Base-by-base conservation (phyloP, 2,329 filamentous ascomycete species). In the Thelonectria discophora region DNA sequence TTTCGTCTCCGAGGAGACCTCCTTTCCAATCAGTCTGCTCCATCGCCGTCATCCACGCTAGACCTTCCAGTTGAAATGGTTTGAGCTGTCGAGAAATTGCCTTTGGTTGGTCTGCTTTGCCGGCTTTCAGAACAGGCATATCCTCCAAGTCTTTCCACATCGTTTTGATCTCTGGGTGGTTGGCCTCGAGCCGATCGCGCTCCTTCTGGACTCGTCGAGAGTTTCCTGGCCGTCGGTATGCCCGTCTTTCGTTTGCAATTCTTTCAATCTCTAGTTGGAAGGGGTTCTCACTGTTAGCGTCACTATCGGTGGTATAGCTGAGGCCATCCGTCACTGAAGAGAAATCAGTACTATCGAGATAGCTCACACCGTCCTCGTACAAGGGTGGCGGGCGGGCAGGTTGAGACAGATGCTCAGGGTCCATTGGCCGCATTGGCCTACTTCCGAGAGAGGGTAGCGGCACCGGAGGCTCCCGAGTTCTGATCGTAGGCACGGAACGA, bases 41-140 rank as follows among this genome's bases (percentile, higher is more conserved):
- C 84, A 98, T 97, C 57, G 86, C 89, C 63, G 86, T 88, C 93
- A 99, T 96, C 95, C 95, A 99, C 52, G 93, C 89, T 40, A 99
- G 82, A 5, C 95, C 95, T 77, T 97, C 91, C 5, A 97, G 88
- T 73, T 99, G 95, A 75, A 98, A 99, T 0, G 90, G 89, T 76
- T 99, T 97, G 65, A 99, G 83, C 57, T 89, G 89, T 40, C 94
- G 90, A 53, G 86, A 92, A 66, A 99, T 97, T 3, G 85, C 88
- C 8, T 79, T 74, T 4, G 95, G 95, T 47, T 80, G 79, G 8
- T 69, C 52, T 40, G 76, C 77, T 63, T 67, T 76, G 21, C 78
- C 81, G 21, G 82, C 79, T 27, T 87, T 84, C 64, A 97, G 86
- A 17, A 89, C 79, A 1, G 91, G 86, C 67, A 89, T 84, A 1